A percentile compares a stretch with the other conserved stretches of the same genome.
These are phyloP conservation scores for Spencermartinsiella europaea DNA, from an alignment of 805 yeast genomes.

Conservation along the genomic window DNA sequence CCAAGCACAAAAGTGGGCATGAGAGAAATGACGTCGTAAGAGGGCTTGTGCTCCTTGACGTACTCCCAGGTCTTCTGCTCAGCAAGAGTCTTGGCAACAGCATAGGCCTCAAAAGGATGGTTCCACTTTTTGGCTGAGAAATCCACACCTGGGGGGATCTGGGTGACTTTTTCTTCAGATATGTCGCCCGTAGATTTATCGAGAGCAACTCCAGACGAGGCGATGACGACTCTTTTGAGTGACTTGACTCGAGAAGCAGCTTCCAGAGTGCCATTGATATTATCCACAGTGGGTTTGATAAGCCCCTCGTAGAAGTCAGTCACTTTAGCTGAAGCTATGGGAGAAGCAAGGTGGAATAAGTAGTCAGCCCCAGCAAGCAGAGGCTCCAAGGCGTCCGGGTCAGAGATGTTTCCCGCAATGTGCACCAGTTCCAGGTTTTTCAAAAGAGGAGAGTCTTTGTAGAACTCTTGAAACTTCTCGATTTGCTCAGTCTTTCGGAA, in stretches of 20 bases:
- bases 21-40: slow-evolving; percentile 25
- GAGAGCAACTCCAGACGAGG: neutral
- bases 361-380: neutral
- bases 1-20: slow-evolving; percentile 32
- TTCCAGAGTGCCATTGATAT: neutral
- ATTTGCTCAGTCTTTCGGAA: neutral
- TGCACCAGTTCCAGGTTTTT: neutral
- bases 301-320: neutral
- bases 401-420: neutral
- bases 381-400: neutral
- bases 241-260: neutral
- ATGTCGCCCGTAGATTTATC: neutral
- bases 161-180: neutral
- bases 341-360: neutral
- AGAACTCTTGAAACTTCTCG: neutral
- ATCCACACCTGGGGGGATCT: neutral
- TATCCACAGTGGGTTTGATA: neutral
- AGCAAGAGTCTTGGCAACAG: slow-evolving; percentile 49
- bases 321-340: neutral
- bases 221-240: neutral
- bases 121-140: neutral
- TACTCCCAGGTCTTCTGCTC: slow-evolving; percentile 57
- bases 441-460: neutral
- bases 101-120: slow-evolving; percentile 11
- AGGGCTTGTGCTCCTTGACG: slow-evolving; percentile 24